These are phyloP conservation scores for Pleurotus ostreatus DNA, from an alignment of 768 basidiomycete species.

Conservation along the genomic window DNA sequence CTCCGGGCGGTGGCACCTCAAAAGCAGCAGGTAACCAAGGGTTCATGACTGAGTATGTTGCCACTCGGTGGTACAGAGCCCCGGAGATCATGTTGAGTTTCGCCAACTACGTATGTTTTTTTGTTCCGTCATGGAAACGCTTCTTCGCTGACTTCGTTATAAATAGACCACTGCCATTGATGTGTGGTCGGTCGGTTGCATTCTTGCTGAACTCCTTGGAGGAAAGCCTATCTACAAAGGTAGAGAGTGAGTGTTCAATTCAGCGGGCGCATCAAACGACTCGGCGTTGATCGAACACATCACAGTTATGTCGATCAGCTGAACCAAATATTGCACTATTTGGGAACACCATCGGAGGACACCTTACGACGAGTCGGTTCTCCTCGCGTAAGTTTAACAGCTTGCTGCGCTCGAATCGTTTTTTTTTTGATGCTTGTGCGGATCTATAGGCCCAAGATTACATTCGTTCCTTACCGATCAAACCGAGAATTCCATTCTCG, in stretches of 20 bases:
- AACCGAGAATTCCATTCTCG: slow-evolving; percentile 88
- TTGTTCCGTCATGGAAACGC: not conserved
- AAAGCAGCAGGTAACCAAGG: slow-evolving; percentile 79
- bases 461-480: slow-evolving; percentile 96
- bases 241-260: slow-evolving; percentile 66
- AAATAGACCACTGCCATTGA: slow-evolving; percentile 86
- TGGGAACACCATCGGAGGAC: slow-evolving; percentile 97
- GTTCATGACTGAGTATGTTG: slow-evolving; percentile 99
- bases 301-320: slow-evolving; percentile 94
- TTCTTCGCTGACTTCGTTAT: slow-evolving; percentile 13
- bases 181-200: slow-evolving; percentile 96
- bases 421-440: not conserved
- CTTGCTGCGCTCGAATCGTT: not conserved
- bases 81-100: slow-evolving; percentile 99
- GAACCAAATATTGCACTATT: slow-evolving; percentile 95
- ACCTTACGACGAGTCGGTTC: slow-evolving; percentile 95
- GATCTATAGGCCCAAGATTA: slow-evolving; percentile 84
- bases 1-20: slow-evolving; percentile 73
- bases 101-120: slow-evolving; percentile 76
- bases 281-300: slow-evolving; percentile 6
- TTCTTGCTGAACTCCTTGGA: slow-evolving; percentile 86
- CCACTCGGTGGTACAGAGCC: slow-evolving; percentile 98
- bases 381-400: slow-evolving; percentile 62
- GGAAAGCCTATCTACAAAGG: slow-evolving; percentile 98
- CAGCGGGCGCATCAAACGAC: not conserved